Percentiles rank a stretch among this genome's conserved stretches.
Conservation (phyloP, 805 yeast species). For the Lipomyces sp. region DNA sequence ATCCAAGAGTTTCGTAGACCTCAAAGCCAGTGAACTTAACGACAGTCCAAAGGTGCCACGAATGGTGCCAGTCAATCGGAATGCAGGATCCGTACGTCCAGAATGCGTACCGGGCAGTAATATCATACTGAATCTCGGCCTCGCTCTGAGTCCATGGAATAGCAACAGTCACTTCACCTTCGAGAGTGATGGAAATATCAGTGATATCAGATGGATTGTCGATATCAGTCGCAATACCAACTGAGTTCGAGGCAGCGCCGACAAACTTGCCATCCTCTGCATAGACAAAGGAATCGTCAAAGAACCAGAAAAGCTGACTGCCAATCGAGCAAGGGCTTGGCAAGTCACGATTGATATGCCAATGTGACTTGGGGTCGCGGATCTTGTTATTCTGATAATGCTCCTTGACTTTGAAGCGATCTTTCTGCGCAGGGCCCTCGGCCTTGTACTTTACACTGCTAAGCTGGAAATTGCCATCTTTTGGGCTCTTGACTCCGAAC, state of each 20-base stretch:
- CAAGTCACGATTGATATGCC: conserved; percentile 27
- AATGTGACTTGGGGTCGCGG: conserved; percentile 20
- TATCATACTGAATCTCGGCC: conserved; percentile 21
- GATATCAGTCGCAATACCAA: conserved; percentile 14
- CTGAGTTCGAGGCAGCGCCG: conserved; percentile 33
- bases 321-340: conserved; percentile 30
- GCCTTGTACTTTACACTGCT: neutral
- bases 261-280: conserved; percentile 19
- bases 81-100: conserved; percentile 31
- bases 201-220: conserved; percentile 14
- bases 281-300: conserved; percentile 32
- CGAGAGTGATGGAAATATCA: conserved; percentile 24
- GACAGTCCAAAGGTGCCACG: conserved; percentile 30
- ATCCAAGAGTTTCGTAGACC: conserved; percentile 12
- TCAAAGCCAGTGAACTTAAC: conserved; percentile 19
- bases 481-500: neutral
- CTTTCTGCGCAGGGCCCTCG: neutral
- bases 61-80: conserved; percentile 17
- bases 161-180: conserved; percentile 23
- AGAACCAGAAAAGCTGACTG: conserved; percentile 31
- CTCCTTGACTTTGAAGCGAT: conserved; percentile 14
- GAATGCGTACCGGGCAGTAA: conserved; percentile 26
- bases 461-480: neutral
- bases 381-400: conserved; percentile 14
- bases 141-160: conserved; percentile 29